Evolutionary conservation across 352 stramenopile species (phyloP), one percentile per base, ranked within the genome.

Genomic region (Vaucheria bursata): DNA sequence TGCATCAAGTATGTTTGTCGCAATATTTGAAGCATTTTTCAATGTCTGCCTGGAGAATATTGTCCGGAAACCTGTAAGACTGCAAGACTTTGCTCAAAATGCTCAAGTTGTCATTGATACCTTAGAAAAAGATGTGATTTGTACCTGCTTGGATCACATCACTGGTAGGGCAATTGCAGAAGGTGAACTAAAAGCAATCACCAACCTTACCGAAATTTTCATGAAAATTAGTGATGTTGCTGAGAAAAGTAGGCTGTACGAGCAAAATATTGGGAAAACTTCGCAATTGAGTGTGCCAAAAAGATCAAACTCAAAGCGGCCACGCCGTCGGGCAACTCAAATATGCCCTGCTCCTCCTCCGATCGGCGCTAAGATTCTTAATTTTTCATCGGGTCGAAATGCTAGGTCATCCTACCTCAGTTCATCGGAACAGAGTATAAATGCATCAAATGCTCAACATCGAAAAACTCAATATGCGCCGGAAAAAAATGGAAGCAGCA

Each of bases 11-110:
- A 95, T 95, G 90, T 92, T 92, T 78, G 90, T 95, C 73, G 90
- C 91, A 35, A 86, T 95, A 0, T 95, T 93, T 81, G 91, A 95
- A 83, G 90, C 90, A 78, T 85, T 95, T 65, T 95, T 95, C 78
- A 88, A 93, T 76, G 88, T 94, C 68, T 86, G 8, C 32, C 8
- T 3, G 3, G 12, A 2, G 52, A 73, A 73, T 49, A 74, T 82
- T 31, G 77, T 82, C 7, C 73, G 77, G 4, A 82, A 82, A 53
- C 77, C 77, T 32, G 69, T 73, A 31, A 71, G 79, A 29, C 89
- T 1, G 82, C 93, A 33, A 87, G 87, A 95, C 78, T 95, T 94
- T 78, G 90, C 90, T 36, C 83, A 88, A 71, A 95, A 95, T 77
- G 91, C 89, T 4, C 89, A 95, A 79, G 72, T 91, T 45, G 88